Evolutionary conservation across 2,329 filamentous ascomycete genomes (phyloP), one percentile per base, ranked within the genome.

Genomic region (Colletotrichum siamense): DNA sequence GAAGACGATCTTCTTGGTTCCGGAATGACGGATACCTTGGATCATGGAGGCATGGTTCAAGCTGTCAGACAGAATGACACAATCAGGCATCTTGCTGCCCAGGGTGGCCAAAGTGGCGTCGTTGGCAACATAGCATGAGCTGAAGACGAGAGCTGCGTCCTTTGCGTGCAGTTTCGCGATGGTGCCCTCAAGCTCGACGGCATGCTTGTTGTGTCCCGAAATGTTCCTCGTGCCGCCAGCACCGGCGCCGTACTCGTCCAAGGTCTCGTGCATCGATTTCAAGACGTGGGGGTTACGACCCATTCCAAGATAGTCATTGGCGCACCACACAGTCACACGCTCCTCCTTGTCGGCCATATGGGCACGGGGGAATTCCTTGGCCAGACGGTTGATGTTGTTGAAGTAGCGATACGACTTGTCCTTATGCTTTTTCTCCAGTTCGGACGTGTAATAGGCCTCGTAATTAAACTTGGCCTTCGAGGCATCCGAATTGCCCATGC

Each of bases 361-460:
- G 62, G 97, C 97, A 79, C 95, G 95, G 34, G 97, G 97, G 78
- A 99, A 99, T 79, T 99, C 95, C 87, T 97, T 95, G 79, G 97
- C 97, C 77, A 99, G 91, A 44, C 97, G 96, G 84, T 99, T 99
- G 92, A 99, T 99, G 89, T 99, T 99, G 91, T 99, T 99, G 90
- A 99, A 99, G 89, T 99, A 99, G 83, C 97, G 95, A 89, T 99
- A 99, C 69, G 96, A 98, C 89, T 98, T 99, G 91, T 99, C 97
- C 90, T 98, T 96, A 91, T 98, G 97, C 89, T 99, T 99, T 92
- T 98, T 99, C 81, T 98, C 95, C 80, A 99, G 87, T 85, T 99
- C 96, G 77, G 88, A 88, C 79, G 93, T 88, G 87, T 99, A 99
- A 86, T 98, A 99, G 63, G 85, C 91, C 82, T 98, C 93, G 82